Evolutionary conservation across 345 rosid genomes (phyloP), one percentile per base, ranked within the genome.

Genomic region (Adansonia digitata): DNA sequence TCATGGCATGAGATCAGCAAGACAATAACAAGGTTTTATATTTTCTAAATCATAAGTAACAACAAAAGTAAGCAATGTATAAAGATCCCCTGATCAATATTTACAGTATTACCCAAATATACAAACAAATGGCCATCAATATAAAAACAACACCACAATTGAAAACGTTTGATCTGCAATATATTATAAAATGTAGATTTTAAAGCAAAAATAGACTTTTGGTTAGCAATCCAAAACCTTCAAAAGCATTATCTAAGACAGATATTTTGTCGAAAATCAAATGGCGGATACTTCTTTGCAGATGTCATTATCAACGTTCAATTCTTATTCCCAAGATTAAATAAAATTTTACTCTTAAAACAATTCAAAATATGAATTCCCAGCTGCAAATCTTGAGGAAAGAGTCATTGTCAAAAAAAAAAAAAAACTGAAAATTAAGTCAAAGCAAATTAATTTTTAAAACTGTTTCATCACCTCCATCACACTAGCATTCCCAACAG

Each of bases 391-490:
- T 42, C 17, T 51, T 34, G 59, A 20, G 18, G 61, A 51, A 40
- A 69, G 46, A 70, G 18, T 20, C 31, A 31, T 51, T 70, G 17
- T 13, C 22, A 52, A 51, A 18, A 51, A 53, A 69, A 69, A 69
- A n/a, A 34, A 26, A 70, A 51, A 27, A 22, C 12, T 11, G 20
- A 31, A 74, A 62, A 49, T 5, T 7, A 48, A 64, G 8, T 0
- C 5, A 34, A 14, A n/a, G 34, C 20, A 68, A 46, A 46, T 15
- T 7, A 48, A 27, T 46, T 68, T 27, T 48, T 9, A 69, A 15
- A 48, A 46, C 8, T 15, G 56, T 34, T 20, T 34, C 53, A 35
- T 51, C 34, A 88, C 94, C 94, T 90, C 86, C 81, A 81, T 76
- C 43, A 77, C 42, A 77, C 78, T 78, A 31, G 77, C 81, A 80